Evolutionary conservation across 1,284 basidiomycete genomes (phyloP).

Genomic region (Naganishia sp.): DNA sequence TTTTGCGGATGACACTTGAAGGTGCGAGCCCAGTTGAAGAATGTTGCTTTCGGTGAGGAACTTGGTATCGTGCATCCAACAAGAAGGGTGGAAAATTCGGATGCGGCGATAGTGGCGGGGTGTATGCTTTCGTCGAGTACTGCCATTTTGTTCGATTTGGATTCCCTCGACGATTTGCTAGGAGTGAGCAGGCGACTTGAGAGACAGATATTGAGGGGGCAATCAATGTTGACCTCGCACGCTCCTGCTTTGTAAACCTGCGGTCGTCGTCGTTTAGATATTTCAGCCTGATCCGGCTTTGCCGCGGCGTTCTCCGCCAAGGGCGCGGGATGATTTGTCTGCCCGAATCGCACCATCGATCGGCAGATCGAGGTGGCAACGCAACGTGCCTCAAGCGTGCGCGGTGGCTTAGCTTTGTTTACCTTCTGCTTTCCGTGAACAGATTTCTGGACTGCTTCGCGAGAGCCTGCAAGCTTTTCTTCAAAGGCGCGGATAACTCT

Average conservation of each 20-base stretch:
- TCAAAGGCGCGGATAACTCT: no score
- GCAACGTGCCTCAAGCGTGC: no score
- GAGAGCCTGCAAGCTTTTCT: no score
- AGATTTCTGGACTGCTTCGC: no score
- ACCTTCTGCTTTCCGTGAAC: no score
- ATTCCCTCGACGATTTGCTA: neutral
- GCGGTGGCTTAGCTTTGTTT: no score
- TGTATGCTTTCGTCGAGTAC: neutral
- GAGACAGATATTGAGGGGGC: neutral
- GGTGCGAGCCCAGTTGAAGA: conserved; percentile 60
- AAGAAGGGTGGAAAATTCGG: conserved; percentile 12
- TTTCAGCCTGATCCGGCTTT: conserved; percentile 7
- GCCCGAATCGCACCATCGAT: conserved; percentile 9
- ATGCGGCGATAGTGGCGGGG: conserved; percentile 6
- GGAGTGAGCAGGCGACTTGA: neutral
- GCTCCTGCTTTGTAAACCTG: neutral
- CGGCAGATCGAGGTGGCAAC: no score
- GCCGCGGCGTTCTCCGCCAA: conserved; percentile 3
- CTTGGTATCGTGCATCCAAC: conserved; percentile 1
- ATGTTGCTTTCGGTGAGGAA: conserved; percentile 35
- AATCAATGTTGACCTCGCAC: neutral
- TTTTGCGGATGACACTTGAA: conserved; percentile 54
- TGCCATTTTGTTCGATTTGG: neutral
- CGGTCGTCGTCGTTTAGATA: neutral
- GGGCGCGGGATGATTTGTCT: neutral